Conservation (phyloP, 1,139 yeast genomes). For the Yamadazyma aaseri region DNA sequence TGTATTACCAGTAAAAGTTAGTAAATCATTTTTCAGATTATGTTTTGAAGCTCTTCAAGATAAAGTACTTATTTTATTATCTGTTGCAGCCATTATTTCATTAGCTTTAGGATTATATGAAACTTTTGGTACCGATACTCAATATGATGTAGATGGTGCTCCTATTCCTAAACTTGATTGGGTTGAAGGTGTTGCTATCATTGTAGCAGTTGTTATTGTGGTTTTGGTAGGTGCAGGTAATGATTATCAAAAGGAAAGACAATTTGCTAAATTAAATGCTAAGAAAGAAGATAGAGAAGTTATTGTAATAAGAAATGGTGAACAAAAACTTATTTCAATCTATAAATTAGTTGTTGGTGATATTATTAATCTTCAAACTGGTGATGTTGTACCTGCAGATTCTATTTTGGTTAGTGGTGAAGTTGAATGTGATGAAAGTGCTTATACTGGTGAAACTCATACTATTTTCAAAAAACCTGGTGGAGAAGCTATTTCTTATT, state of each 20-base stretch:
- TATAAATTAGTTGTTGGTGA: constrained; percentile 87
- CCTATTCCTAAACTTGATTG: constrained; percentile 82
- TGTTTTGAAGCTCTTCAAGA: constrained; percentile 88
- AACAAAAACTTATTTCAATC: constrained; percentile 66
- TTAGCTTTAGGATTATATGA: constrained; percentile 90
- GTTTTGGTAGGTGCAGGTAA: constrained; percentile 91
- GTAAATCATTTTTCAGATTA: constrained; percentile 64
- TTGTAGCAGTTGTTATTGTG: constrained; percentile 87
- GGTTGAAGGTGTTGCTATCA: constrained; percentile 98
- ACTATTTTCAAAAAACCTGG: constrained; percentile 71
- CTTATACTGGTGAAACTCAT: constrained; percentile 91
- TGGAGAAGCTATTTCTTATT: constrained; percentile 39
- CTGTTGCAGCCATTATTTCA: constrained; percentile 85
- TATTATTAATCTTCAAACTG: constrained; percentile 78
- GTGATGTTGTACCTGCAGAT: constrained; percentile 92
- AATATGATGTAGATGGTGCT: constrained; percentile 74
- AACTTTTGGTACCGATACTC: constrained; percentile 80
- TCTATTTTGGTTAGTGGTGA: constrained; percentile 73
- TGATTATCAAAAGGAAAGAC: constrained; percentile 94
- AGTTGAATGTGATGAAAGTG: constrained; percentile 88
- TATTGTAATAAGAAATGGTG: constrained; percentile 72
- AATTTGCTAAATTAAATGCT: constrained; percentile 82
- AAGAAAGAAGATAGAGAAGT: constrained; percentile 85
- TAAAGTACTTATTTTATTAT: constrained; percentile 79
- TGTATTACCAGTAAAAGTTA: constrained; percentile 63